These are phyloP conservation scores for Hebeloma cylindrosporum DNA, from an alignment of 768 basidiomycete species.

Conservation along the genomic window DNA sequence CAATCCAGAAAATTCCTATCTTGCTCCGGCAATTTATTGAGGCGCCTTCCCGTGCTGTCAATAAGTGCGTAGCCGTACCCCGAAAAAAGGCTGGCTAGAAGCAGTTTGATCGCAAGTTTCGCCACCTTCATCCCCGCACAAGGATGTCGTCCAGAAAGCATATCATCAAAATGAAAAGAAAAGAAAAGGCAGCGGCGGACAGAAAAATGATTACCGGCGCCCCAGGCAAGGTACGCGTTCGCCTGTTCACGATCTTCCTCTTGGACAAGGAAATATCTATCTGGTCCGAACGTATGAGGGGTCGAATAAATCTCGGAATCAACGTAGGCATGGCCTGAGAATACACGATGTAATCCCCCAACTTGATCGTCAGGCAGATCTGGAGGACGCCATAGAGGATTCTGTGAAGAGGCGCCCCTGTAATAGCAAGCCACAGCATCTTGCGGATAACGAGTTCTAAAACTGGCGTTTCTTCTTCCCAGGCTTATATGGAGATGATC, in stretches of 20 bases:
- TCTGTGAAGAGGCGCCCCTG: constrained; percentile 32
- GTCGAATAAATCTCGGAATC: constrained; percentile 35
- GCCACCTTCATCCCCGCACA: constrained; percentile 39
- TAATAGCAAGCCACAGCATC: constrained; percentile 35
- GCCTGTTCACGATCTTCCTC: constrained; percentile 36
- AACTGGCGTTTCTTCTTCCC: constrained; percentile 42
- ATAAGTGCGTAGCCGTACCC: constrained; percentile 33
- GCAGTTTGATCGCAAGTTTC: constrained; percentile 37
- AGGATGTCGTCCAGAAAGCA: constrained; percentile 36
- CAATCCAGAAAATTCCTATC: too few species aligned
- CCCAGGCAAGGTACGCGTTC: constrained; percentile 39
- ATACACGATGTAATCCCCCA: constrained; percentile 39
- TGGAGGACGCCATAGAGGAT: constrained; percentile 32
- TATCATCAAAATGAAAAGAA: background rate
- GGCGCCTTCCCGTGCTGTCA: constrained; percentile 27
- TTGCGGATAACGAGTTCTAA: constrained; percentile 40
- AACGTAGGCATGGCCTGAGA: constrained; percentile 33
- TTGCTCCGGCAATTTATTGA: too few species aligned
- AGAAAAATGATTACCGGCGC: constrained; percentile 30
- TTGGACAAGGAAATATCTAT: constrained; percentile 27
- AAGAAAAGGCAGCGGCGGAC: background rate
- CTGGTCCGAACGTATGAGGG: constrained; percentile 37
- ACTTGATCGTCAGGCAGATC: constrained; percentile 26
- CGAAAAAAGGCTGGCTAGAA: constrained; percentile 31
- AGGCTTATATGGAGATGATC: constrained; percentile 36